Evolutionary conservation across 2,329 filamentous ascomycete genomes (phyloP).

Genomic region (Colletotrichum gloeosporioides): DNA sequence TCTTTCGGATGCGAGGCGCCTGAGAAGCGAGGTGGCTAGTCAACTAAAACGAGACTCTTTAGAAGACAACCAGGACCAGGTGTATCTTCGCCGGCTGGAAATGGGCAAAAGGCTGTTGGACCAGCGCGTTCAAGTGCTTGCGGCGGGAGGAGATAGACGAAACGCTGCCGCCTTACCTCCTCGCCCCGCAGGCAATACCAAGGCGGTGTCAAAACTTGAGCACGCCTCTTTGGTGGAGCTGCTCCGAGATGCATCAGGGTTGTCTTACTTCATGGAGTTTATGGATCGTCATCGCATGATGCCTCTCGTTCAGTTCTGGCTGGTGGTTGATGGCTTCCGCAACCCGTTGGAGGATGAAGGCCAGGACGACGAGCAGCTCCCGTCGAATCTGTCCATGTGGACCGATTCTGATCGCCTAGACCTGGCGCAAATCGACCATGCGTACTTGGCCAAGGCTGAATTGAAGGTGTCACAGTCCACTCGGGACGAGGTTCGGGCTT

Average conservation of each 20-base stretch:
- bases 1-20: constrained; percentile 88
- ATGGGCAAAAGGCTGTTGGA: constrained; percentile 91
- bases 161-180: constrained; percentile 27
- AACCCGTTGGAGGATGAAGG: constrained; percentile 88
- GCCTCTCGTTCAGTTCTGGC: constrained; percentile 95
- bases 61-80: constrained; percentile 79
- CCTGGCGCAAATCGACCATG: constrained; percentile 88
- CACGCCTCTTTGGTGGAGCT: constrained; percentile 82
- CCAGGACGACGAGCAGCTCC: constrained; percentile 70
- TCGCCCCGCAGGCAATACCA: constrained; percentile 13
- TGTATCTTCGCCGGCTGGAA: constrained; percentile 88
- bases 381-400: constrained; percentile 72
- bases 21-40: constrained; percentile 89
- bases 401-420: constrained; percentile 85
- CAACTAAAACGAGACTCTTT: constrained; percentile 87
- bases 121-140: constrained; percentile 84
- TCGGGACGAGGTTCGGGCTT: constrained; percentile 73
- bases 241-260: constrained; percentile 85
- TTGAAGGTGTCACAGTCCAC: constrained; percentile 76
- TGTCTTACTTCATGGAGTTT: constrained; percentile 99
- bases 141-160: constrained; percentile 65
- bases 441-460: constrained; percentile 83
- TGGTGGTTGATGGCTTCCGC: constrained; percentile 95
- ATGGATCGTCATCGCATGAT: constrained; percentile 93
- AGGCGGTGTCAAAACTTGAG: constrained; percentile 63